Conservation (phyloP, 345 rosid species). For the Boechera divaricarpa region DNA sequence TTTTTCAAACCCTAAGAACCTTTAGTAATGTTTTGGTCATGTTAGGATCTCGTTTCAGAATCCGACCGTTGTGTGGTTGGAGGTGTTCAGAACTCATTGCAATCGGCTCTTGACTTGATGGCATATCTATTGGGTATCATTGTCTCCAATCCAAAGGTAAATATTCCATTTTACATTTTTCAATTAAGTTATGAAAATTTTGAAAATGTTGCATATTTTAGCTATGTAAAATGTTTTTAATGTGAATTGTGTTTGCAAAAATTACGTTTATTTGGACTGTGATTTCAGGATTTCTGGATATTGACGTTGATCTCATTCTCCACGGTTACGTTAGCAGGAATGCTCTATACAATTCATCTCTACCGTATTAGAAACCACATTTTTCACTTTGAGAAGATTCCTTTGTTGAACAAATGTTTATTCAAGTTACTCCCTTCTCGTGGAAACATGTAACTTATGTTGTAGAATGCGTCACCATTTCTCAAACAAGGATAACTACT, state of each 20-base stretch:
- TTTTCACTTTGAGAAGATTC: conserved; percentile 68
- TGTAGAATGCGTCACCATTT: not conserved
- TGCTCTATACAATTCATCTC: conserved; percentile 60
- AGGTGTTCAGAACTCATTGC: conserved; percentile 92
- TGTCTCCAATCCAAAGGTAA: conserved; percentile 74
- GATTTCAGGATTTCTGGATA: conserved; percentile 84
- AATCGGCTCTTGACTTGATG: conserved; percentile 70
- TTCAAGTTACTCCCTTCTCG: conserved; percentile 31
- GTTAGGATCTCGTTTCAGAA: conserved; percentile 79
- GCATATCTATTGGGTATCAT: conserved; percentile 73
- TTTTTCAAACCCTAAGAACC: not conserved
- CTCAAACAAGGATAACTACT: not conserved
- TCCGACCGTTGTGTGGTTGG: conserved; percentile 85
- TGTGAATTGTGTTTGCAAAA: too few species aligned
- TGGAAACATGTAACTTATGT: conserved; percentile 6
- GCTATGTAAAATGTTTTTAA: not conserved
- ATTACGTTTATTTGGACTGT: not conserved
- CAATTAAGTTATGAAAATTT: not conserved
- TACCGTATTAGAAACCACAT: conserved; percentile 68
- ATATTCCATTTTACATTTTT: not conserved
- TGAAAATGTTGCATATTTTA: not conserved
- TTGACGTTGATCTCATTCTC: conserved; percentile 63
- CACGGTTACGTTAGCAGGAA: conserved; percentile 60
- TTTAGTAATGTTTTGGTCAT: conserved; percentile 23
- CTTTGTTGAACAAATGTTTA: conserved; percentile 32